Conservation (phyloP, 148 eudicot genomes). For the Chenopodium berlandieri region DNA sequence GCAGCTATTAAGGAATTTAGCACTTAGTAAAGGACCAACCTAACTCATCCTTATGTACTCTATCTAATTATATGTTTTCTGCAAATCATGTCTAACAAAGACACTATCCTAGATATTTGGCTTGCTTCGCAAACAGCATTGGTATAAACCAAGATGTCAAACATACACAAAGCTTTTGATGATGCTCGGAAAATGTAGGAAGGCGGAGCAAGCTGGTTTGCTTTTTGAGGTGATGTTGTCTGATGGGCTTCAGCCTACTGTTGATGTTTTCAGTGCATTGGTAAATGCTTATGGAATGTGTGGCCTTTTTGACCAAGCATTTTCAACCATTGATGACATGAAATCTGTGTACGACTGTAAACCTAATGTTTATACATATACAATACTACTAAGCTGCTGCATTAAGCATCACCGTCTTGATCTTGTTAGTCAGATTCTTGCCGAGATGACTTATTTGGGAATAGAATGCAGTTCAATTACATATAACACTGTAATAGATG, state of each 20-base stretch:
- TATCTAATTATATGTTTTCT: too few relatives aligned
- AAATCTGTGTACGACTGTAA: conserved; percentile 61
- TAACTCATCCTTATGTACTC: too few relatives aligned
- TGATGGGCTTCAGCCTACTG: conserved; percentile 73
- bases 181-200: conserved; percentile 86
- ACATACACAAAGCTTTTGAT: conserved; percentile 73
- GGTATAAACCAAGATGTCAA: conserved; percentile 77
- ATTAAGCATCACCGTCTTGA: conserved; percentile 52
- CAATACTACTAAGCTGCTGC: conserved; percentile 68
- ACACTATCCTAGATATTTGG: conserved; percentile 52
- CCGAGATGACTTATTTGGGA: conserved; percentile 70
- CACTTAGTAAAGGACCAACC: too few relatives aligned
- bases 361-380: conserved; percentile 81
- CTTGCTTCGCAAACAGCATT: conserved; percentile 85
- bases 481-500: conserved; percentile 81
- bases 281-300: conserved; percentile 66
- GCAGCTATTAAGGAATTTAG: too few relatives aligned
- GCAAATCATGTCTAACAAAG: not conserved
- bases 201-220: conserved; percentile 62
- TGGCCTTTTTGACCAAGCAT: conserved; percentile 68
- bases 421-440: conserved; percentile 45
- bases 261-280: conserved; percentile 77
- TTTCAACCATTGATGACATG: conserved; percentile 58
- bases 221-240: conserved; percentile 64
- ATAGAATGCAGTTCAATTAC: conserved; percentile 57